phyloP scores from a whole-genome alignment of 768 basidiomycete genomes.

The Hericium coralloides region DNA sequence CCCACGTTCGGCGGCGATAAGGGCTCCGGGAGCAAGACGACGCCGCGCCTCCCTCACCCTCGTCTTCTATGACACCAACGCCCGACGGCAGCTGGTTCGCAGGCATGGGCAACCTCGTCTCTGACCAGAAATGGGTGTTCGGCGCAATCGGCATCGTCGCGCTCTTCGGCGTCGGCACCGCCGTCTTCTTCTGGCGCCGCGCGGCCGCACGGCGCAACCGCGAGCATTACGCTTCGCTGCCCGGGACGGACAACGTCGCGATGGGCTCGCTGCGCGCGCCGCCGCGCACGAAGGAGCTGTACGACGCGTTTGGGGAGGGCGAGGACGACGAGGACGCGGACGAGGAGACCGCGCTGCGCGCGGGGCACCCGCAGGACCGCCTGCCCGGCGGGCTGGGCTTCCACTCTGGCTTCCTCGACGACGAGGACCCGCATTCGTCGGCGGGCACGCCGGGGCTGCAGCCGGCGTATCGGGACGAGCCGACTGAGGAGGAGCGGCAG shows the following conservation, averaged over 20 bases:
- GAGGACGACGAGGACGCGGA: constrained; percentile 76
- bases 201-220: constrained; percentile 29
- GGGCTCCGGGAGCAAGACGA: constrained; percentile 12
- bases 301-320: constrained; percentile 92
- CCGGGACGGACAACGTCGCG: constrained; percentile 58
- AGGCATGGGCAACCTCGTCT: constrained; percentile 62
- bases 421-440: constrained; percentile 47
- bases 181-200: constrained; percentile 77
- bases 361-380: constrained; percentile 23
- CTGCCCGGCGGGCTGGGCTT: constrained; percentile 39
- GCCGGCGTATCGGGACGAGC: constrained; percentile 46
- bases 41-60: constrained; percentile 16
- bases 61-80: constrained; percentile 39
- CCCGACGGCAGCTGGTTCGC: constrained; percentile 83
- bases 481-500: constrained; percentile 20
- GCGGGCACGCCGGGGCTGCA: constrained; percentile 16
- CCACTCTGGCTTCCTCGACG: constrained; percentile 78
- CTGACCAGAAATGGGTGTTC: constrained; percentile 84
- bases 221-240: constrained; percentile 50
- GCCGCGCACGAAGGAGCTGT: constrained; percentile 70
- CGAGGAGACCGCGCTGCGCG: constrained; percentile 58
- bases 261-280: constrained; percentile 57
- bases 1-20: constrained; percentile 44
- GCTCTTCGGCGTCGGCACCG: constrained; percentile 61
- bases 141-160: constrained; percentile 73